Conservation (phyloP, 2,329 filamentous ascomycete species). For the Hymenoscyphus fraxineus region DNA sequence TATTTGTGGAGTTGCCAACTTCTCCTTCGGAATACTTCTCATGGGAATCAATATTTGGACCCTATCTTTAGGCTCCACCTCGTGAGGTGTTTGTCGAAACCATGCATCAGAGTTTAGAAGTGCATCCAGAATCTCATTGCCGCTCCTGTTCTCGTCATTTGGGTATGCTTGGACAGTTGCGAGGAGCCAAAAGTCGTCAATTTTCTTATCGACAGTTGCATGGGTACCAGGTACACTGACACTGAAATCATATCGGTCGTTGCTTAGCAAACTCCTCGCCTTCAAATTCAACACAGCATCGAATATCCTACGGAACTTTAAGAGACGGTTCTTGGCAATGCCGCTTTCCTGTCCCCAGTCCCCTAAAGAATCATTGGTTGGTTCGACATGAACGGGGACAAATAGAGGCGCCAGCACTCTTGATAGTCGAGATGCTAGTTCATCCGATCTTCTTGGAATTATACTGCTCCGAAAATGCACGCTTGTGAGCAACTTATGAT, state of each 20-base stretch:
- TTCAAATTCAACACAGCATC: neutral
- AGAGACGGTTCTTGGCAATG: neutral
- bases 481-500: neutral
- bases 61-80: neutral
- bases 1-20: neutral
- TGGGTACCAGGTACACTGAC: slow-evolving; percentile 1
- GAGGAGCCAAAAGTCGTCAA: neutral
- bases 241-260: neutral
- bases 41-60: neutral
- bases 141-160: neutral
- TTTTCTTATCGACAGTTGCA: neutral
- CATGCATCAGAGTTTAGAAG: neutral
- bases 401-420: neutral
- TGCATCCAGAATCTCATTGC: neutral
- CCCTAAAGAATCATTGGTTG: neutral
- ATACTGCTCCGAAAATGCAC: neutral
- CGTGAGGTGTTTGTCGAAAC: neutral
- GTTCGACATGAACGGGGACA: neutral
- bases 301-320: neutral
- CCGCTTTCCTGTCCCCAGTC: neutral
- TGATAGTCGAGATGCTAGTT: neutral
- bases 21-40: neutral
- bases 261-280: neutral
- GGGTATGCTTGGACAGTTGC: neutral
- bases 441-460: neutral